Evolutionary conservation across 208 protist genomes (phyloP), one percentile per base, ranked within the genome.

Genomic region (Wallacemonas collosoma): DNA sequence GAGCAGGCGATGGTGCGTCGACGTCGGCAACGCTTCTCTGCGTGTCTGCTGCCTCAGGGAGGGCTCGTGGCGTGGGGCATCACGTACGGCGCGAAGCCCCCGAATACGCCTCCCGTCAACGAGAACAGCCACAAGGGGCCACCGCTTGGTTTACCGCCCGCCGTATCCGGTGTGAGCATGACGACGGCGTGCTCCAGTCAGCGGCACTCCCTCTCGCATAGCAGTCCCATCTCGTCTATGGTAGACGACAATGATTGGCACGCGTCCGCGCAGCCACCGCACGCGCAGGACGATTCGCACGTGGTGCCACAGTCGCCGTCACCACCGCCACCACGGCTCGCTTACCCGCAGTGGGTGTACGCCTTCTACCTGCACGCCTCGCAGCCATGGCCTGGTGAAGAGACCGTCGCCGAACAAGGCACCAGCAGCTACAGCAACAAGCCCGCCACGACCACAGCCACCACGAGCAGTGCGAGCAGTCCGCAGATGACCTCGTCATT

Each of bases 21-120:
- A 7, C 64, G 67, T 71, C 38, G 60, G 53, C 74, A 51, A 14
- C 40, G 17, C 74, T 89, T 89, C 57, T 40, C 68, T n/a, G 87
- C 87, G 47, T n/a, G 84, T 5, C 72, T 92, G 35, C 71, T 87
- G 47, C 87, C 87, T 1, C 72, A 76, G 51, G 87, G 87, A 40
- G 62, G 75, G 8, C 73, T 89, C 7, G 66, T 85, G 58, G 43
- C 73, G 7, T 92, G 81, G 72, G 81, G 87, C 14, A 57, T 44
- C 47, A 50, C 66, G 15, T 14, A 7, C 26, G 26, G 26, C 26
- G 26, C 26, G 26, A 26, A 26, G 26, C 26, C 26, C 26, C 26
- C 26, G 26, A 26, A 26, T 26, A 26, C 26, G 26, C 26, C 26
- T 26, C 26, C 26, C 26, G 26, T 26, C 26, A 26, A 26, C 26